Base-by-base conservation (phyloP, 345 rosid species). In the Ceriops zippeliana region DNA sequence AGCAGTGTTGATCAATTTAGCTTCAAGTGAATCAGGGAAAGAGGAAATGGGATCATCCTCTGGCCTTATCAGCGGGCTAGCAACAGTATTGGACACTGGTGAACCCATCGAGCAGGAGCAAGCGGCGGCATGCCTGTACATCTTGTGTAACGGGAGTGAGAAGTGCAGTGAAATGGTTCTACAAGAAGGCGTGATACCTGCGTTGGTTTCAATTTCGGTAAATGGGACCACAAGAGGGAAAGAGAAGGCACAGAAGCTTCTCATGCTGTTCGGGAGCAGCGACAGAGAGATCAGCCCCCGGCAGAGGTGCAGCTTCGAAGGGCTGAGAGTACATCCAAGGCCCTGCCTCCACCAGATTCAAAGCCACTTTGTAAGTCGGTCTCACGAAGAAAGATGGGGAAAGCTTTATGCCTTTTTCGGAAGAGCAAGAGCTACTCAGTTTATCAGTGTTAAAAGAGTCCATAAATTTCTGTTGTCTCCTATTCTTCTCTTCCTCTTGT, bases 141-240 rank as follows among this genome's bases (percentile, higher is more conserved):
- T 83, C 27, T 74, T 96, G 54, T 96, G 99, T 74, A 84, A 72
- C 1, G 90, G 92, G 62, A 85, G 81, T 51, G 96, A 92, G 52
- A 81, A 83, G 49, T 92, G 99, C 75, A 73, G 90, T 64, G 90
- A 89, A 54, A 74, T 90, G 87, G 97, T 90, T 38, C 76, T 95
- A 63, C 98, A 90, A 77, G 99, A 95, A 84, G 99, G 99, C 13
- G 99, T 87, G 49, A 95, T 90, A 66, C 99, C 99, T 8, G 86
- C 96, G 6, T 68, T 95, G 66, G 98, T 95, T 66, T 92, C 99
- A 7, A 82, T 95, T 47, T 89, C 97, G 0, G 93, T 92, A 17
- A 92, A 92, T 22, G 99, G 99, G 10, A 90, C 90, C n/a, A 22
- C 82, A 0, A 75, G 97, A 73, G 98, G 95, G 58, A 85, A 75